A percentile compares a stretch with the other conserved stretches of the same genome.
Conservation (phyloP, 305 asterid genomes). For the Nicotiana rustica region DNA sequence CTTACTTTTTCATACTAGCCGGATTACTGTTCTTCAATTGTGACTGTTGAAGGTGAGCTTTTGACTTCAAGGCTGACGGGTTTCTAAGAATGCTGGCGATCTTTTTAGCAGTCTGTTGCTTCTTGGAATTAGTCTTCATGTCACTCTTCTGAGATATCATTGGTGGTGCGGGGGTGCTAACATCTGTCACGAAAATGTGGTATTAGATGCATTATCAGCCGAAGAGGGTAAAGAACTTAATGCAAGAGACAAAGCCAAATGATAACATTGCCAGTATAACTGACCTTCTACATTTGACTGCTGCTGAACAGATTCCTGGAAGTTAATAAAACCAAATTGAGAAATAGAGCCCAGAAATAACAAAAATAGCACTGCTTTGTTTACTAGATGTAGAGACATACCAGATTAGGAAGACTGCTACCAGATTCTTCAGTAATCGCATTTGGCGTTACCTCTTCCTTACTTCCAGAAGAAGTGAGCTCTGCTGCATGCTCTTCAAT, state of each 20-base stretch:
- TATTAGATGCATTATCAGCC: neutral
- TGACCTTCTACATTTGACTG: conserved; percentile 25
- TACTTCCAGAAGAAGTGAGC: neutral
- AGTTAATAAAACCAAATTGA: neutral
- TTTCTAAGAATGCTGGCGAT: conserved; percentile 66
- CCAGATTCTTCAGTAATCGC: neutral
- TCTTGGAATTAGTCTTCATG: conserved; percentile 49
- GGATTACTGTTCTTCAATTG: conserved; percentile 58
- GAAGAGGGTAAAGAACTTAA: neutral
- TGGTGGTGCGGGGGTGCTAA: conserved; percentile 73
- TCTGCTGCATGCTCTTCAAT: neutral
- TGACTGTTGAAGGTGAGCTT: conserved; percentile 55
- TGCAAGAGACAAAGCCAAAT: conserved; percentile 18
- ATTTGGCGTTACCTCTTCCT: neutral
- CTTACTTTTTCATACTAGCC: conserved; percentile 62
- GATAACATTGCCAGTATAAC: neutral
- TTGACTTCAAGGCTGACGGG: conserved; percentile 69
- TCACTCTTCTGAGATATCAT: conserved; percentile 34
- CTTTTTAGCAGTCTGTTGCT: conserved; percentile 66
- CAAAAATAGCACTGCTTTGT: neutral
- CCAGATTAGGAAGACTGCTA: conserved; percentile 1
- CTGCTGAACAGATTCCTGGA: conserved; percentile 17
- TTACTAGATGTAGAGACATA: neutral
- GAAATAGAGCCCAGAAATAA: neutral
- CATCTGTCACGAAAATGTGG: conserved; percentile 38